Evolutionary conservation across 768 basidiomycete species (phyloP).

Genomic region (Daedalea quercina): DNA sequence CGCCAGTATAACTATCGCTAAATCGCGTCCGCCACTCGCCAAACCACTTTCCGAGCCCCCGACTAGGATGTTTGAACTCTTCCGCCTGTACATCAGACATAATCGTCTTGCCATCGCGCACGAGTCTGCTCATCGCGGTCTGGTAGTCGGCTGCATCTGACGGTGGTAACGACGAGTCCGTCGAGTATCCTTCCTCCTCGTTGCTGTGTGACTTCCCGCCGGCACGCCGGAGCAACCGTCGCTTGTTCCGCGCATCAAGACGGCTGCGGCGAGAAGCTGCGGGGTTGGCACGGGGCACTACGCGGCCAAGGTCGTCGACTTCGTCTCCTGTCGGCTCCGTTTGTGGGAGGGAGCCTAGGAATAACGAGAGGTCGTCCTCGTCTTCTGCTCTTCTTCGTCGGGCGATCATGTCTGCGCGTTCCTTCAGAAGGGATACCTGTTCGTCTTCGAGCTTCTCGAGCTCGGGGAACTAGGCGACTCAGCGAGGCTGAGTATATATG

Average conservation of each 20-base stretch:
- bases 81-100: slow-evolving; percentile 77
- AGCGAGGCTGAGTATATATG: background rate
- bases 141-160: slow-evolving; percentile 66
- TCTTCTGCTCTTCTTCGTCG: slow-evolving; percentile 71
- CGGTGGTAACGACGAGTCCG: slow-evolving; percentile 66
- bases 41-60: slow-evolving; percentile 60
- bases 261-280: slow-evolving; percentile 45
- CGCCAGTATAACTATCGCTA: slow-evolving; percentile 76
- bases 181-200: slow-evolving; percentile 79
- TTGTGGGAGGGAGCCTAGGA: slow-evolving; percentile 52
- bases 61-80: slow-evolving; percentile 76
- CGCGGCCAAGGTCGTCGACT: slow-evolving; percentile 58
- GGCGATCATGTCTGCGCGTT: slow-evolving; percentile 62
- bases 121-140: slow-evolving; percentile 50
- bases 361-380: slow-evolving; percentile 68
- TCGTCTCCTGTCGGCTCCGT: slow-evolving; percentile 30
- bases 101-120: slow-evolving; percentile 44
- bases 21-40: slow-evolving; percentile 71
- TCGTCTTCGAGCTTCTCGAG: slow-evolving; percentile 78
- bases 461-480: slow-evolving; percentile 54
- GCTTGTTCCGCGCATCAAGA: slow-evolving; percentile 47
- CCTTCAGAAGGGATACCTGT: slow-evolving; percentile 63
- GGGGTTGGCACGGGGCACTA: slow-evolving; percentile 39
- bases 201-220: slow-evolving; percentile 21
- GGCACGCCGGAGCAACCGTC: slow-evolving; percentile 41